Conservation (phyloP, 495 filamentous ascomycete genomes). For the Bacidia gigantensis region DNA sequence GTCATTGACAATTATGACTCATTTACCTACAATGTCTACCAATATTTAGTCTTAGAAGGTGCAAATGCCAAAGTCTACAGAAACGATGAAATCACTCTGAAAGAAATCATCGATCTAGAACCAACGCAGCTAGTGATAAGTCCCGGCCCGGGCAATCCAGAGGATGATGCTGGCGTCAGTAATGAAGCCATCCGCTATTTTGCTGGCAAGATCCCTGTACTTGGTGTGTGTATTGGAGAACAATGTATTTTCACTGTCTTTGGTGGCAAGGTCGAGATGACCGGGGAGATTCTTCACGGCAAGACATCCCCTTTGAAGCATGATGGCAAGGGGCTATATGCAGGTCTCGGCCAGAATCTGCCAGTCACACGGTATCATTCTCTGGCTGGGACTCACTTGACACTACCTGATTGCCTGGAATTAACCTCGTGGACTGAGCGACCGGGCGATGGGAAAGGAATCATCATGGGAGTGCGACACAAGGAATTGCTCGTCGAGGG, state of each 20-base stretch:
- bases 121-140: constrained; percentile 92
- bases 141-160: constrained; percentile 85
- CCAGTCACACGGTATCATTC: constrained; percentile 95
- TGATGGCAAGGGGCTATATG: constrained; percentile 79
- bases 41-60: constrained; percentile 90
- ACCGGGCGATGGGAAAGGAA: constrained; percentile 49
- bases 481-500: constrained; percentile 82
- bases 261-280: constrained; percentile 80
- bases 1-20: constrained; percentile 99
- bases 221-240: constrained; percentile 97
- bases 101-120: constrained; percentile 64
- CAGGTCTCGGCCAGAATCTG: constrained; percentile 57
- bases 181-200: constrained; percentile 83
- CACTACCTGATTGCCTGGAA: constrained; percentile 75
- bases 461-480: constrained; percentile 96
- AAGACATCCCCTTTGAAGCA: constrained; percentile 87
- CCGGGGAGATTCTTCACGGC: constrained; percentile 91
- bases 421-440: constrained; percentile 67
- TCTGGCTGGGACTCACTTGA: constrained; percentile 80
- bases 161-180: constrained; percentile 81
- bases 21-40: constrained; percentile 98
- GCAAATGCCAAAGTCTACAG: constrained; percentile 77
- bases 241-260: constrained; percentile 92
- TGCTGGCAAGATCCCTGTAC: constrained; percentile 88
- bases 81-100: constrained; percentile 80